Conservation (phyloP, 2,329 filamentous ascomycete species). For the Drechmeria coniospora region DNA sequence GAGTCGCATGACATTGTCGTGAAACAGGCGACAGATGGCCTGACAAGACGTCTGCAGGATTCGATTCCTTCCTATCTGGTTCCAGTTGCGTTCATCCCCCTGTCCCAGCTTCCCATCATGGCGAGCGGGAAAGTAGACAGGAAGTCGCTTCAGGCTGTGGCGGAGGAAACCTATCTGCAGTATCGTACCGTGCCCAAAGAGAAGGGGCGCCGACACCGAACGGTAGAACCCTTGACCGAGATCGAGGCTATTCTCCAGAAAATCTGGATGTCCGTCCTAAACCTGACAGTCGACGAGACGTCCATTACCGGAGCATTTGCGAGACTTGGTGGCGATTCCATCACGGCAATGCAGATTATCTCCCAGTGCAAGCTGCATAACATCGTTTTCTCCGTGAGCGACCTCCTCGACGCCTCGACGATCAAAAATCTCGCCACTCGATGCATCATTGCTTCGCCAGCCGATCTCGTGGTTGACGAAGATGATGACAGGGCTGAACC, state of each 20-base stretch:
- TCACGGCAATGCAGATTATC: conserved; percentile 25
- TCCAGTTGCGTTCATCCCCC: conserved; percentile 5
- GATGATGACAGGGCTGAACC: conserved; percentile 10
- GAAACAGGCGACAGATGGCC: conserved; percentile 1
- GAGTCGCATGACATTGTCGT: not conserved
- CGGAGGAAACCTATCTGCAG: conserved; percentile 1
- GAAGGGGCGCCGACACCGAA: not conserved
- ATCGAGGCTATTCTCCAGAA: conserved; percentile 2
- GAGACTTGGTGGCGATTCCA: conserved; percentile 27
- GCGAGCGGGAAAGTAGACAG: conserved; percentile 7
- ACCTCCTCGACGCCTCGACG: conserved; percentile 16
- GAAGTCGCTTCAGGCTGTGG: conserved; percentile 3
- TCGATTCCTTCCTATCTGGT: conserved; percentile 7
- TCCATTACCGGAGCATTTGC: conserved; percentile 20
- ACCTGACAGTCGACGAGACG: conserved; percentile 15
- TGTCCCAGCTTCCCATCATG: conserved; percentile 5
- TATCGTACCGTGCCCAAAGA: conserved; percentile 1
- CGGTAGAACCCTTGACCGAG: conserved; percentile 1
- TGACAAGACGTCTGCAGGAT: conserved; percentile 3
- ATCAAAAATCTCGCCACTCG: conserved; percentile 11
- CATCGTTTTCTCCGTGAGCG: conserved; percentile 14
- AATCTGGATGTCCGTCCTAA: conserved; percentile 26
- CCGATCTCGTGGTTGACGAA: not conserved
- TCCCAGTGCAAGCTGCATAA: conserved; percentile 19
- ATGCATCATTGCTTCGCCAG: not conserved